These are phyloP conservation scores for Aspergillus aculeatus DNA, from an alignment of 2,329 filamentous ascomycete genomes.

Conservation along the genomic window DNA sequence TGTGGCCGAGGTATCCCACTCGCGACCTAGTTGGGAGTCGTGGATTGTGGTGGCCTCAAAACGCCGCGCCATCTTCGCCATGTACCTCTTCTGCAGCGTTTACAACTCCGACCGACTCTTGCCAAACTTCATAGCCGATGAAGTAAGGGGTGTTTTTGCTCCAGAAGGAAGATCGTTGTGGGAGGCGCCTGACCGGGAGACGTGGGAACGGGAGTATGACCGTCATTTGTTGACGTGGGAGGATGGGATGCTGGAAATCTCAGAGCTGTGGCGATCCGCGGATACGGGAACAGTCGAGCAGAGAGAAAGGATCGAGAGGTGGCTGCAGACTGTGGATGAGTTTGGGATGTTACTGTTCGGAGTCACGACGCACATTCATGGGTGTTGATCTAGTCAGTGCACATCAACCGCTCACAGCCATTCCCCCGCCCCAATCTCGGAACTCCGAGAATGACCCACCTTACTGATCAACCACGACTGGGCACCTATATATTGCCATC, in stretches of 20 bases:
- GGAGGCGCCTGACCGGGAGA: constrained; percentile 36
- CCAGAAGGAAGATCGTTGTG: constrained; percentile 47
- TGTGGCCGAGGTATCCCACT: constrained; percentile 39
- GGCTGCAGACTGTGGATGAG: constrained; percentile 54
- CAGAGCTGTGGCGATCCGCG: constrained; percentile 53
- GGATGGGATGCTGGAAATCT: constrained; percentile 45
- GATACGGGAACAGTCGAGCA: constrained; percentile 32
- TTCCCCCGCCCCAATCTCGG: background rate
- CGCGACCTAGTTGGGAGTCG: constrained; percentile 51
- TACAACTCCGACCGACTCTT: constrained; percentile 46
- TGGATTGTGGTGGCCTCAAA: constrained; percentile 58
- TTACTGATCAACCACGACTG: too few relatives aligned
- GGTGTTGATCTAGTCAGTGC: constrained; percentile 16
- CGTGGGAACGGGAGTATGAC: constrained; percentile 50
- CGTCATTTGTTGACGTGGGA: constrained; percentile 44
- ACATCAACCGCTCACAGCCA: background rate
- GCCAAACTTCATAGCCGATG: constrained; percentile 51
- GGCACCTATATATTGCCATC: too few relatives aligned
- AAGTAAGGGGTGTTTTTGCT: constrained; percentile 47
- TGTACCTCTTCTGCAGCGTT: constrained; percentile 56
- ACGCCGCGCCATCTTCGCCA: constrained; percentile 51
- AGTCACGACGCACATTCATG: constrained; percentile 29
- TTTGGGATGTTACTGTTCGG: constrained; percentile 56
- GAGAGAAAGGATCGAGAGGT: constrained; percentile 46
- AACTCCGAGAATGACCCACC: background rate